Conservation (phyloP, 2,329 filamentous ascomycete species). For the Xenoacremonium recifei region DNA sequence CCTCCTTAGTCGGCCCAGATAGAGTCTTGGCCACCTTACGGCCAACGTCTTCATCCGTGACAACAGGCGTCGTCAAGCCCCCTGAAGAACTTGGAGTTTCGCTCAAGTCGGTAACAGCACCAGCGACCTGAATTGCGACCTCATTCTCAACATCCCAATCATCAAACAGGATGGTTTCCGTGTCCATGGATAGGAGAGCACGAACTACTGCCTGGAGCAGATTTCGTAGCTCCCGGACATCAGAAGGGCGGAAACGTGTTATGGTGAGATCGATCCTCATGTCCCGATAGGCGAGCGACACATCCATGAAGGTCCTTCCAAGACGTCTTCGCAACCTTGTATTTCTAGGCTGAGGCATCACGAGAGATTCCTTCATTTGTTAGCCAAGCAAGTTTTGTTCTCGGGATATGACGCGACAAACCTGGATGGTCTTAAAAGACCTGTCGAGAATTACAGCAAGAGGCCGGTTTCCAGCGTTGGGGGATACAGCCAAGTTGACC, state of each 20-base stretch:
- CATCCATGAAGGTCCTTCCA: conserved; percentile 51
- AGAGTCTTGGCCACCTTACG: conserved; percentile 31
- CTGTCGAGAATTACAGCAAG: conserved; percentile 47
- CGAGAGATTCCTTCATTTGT: conserved; percentile 26
- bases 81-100: background rate
- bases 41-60: conserved; percentile 13
- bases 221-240: conserved; percentile 51
- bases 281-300: conserved; percentile 56
- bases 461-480: conserved; percentile 55
- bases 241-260: conserved; percentile 49
- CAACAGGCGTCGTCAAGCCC: conserved; percentile 6
- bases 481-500: conserved; percentile 47
- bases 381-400: background rate
- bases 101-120: conserved; percentile 3
- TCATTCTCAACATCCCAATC: conserved; percentile 15
- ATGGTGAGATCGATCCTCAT: conserved; percentile 56
- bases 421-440: conserved; percentile 47
- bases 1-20: conserved; percentile 43
- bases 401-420: conserved; percentile 16
- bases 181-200: conserved; percentile 50
- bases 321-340: conserved; percentile 40
- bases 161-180: conserved; percentile 46
- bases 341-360: conserved; percentile 29
- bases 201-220: conserved; percentile 54
- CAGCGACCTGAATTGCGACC: conserved; percentile 14